Base-by-base conservation (phyloP, 1,139 yeast genomes). In the Zygoascus hellenicus region DNA sequence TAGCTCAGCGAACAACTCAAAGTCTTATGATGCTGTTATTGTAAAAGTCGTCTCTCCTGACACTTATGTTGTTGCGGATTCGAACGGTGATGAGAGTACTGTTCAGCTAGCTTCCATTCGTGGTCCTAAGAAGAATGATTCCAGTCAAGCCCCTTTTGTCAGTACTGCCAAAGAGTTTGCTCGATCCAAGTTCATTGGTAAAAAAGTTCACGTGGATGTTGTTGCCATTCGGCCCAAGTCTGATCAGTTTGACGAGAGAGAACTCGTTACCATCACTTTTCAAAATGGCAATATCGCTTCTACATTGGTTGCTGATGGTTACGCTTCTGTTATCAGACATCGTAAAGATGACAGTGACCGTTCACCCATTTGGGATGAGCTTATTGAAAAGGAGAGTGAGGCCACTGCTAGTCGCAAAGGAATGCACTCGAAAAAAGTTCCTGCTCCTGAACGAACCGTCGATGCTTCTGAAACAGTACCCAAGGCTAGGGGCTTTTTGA, bases 391-490 rank as follows among this genome's bases (percentile, higher is more conserved):
- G 47, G 96, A 88, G 64, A 72, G 75, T 42, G 72, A 71, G 42
- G 82, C 92, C 19, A 73, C 70, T 54, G 75, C 72, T 47, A 67
- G 67, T 28, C 77, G 80, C 56, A 72, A 70, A 48, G 96, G 96
- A 30, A 72, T 87, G 47, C 81, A 76, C 60, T 72, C 80, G 43
- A 72, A 75, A 47, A 81, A 81, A 59, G 68, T 75, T 3, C 78
- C 81, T 14, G 78, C 76, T 14, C 72, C 80, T 16, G 79, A 78
- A 33, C 74, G 88, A 57, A 68, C 81, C 38, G 84, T 85, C 37
- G 94, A 88, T 63, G 95, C 95, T 2, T 83, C 92, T 10, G 95
- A 85, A 62, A 78, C 75, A 54, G 72, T 76, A 7, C 69, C 81
- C 47, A 80, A 86, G 59, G 89, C 96, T 35, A 81, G 80, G 55